Conservation (phyloP, 345 rosid genomes). For the rapeseed (Brassica napus) region Da-Ae NC_063448.1:46391001-46391500, state of each 20-base stretch:
- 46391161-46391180: background rate
- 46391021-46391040: background rate
- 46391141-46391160: background rate
- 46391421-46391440: no score
- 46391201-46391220: background rate
- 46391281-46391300: no score
- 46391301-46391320: no score
- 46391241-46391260: background rate
- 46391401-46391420: no score
- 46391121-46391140: background rate
- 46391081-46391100: background rate
- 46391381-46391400: no score
- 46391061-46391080: background rate
- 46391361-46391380: no score
- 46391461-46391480: no score
- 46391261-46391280: no score
- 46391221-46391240: background rate
- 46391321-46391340: no score
- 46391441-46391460: no score
- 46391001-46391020: background rate
- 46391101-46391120: background rate
- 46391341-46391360: no score
- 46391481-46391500: no score
- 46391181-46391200: background rate
- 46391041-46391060: background rate